Evolutionary conservation across 2,329 filamentous ascomycete species (phyloP), one percentile per base, ranked within the genome.

Genomic region (Fusarium sp.): DNA sequence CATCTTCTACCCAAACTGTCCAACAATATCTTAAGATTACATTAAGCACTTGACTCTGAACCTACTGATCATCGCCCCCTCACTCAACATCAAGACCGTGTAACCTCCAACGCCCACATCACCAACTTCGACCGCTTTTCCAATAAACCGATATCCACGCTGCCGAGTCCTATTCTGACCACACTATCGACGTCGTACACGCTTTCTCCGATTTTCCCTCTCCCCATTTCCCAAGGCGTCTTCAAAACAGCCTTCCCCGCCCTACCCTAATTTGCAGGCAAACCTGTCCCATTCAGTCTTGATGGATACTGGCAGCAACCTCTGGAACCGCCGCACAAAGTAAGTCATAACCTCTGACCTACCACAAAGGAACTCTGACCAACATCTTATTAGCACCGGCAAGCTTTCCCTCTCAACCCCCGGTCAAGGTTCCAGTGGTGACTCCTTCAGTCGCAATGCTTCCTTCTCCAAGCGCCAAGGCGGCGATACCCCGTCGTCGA

Each of bases 351-450:
- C 28, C 43, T 39, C 39, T 62, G 50, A 44, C 40, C 53, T 42
- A 40, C 39, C 40, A 45, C 34, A 31, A 60, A 17, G 15, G 34
- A 50, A 36, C 22, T 60, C 52, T 65, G 67, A 73, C 69, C 67
- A 60, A 65, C 46, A 52, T 39, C 42, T 33, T 59, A 57, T 57
- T 77, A 96, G 92, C 85, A 88, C 89, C 82, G 93, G 89, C 87
- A 98, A 97, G 85, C 92, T 98, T 82, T 97, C 94, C 73, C 87
- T 98, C 69, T 91, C 94, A 75, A 97, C 92, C 79, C 84, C 89
- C 77, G 88, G 88, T 77, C 82, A 85, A 73, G 84, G 86, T 76
- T 75, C 81, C 54, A 83, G 81, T 79, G 80, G 85, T 84, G 83
- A 82, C 84, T 79, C 84, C 85, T 77, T 83, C 85, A 80, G 81